Base-by-base conservation (phyloP, 192 early-diverging fungal species). In the Phlyctochytrium arcticum region DNA sequence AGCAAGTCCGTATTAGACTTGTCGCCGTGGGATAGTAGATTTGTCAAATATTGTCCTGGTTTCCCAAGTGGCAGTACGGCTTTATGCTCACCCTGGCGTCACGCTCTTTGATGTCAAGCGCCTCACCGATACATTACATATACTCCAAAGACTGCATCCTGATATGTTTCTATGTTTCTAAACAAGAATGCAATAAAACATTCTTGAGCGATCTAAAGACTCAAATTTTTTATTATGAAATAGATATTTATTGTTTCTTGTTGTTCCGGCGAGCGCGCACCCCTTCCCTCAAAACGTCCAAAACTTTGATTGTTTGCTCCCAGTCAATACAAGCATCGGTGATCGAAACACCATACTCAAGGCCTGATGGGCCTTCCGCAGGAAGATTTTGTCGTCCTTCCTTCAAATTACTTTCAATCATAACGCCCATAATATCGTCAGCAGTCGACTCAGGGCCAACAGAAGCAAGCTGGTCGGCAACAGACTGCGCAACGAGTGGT, bases 271-370 rank as follows among this genome's bases (percentile, higher is more conserved):
- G 55, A 19, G 23, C 23, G 19, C 36, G 30, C 0, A 68, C 65
- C 27, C 65, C 65, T 2, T 49, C 65, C 12, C 65, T 33, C 31
- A 68, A 33, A 17, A 30, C 29, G 23, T 93, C 85, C 6, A 96
- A 78, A 29, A 90, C 82, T 19, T 84, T 69, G 9, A 89, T 86
- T 0, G 96, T 98, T 62, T 87, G 83, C 32, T 93, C 92, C 92
- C 92, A 98, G 54, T 83, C 76, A 68, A 97, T 90, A 71, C 94
- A 97, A 4, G 90, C 92, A 77, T 97, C 95, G 26, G 96, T 96
- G 54, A 97, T 83, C 27, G 88, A 90, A 56, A 92, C 82, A 15
- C 93, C 95, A 68, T 97, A 96, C 57, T 79, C 80, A 31, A 95
- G 81, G 48, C 77, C 76, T 54, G 86, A 78, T 23, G 86, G 80